Base-by-base conservation (phyloP, 495 filamentous ascomycete species). In the Penicillium simplicissimum region DNA sequence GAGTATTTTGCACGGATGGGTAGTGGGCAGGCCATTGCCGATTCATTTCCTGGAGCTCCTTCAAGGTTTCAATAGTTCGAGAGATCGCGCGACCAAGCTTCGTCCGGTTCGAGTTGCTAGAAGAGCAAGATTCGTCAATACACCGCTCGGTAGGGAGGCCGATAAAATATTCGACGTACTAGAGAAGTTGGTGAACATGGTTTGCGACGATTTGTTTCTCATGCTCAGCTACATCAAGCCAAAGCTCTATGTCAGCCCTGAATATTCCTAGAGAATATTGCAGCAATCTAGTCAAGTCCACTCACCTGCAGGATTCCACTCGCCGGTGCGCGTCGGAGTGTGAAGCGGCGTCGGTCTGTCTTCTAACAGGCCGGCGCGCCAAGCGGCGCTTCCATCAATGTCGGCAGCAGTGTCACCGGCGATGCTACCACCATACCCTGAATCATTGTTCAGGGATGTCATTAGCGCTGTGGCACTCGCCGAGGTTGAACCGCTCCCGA, bases 21-120 rank as follows among this genome's bases (percentile, higher is more conserved):
- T 98, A 98, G 67, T 93, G 90, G 37, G 93, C 93, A 6, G 95
- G 96, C 95, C 96, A 98, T 73, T 85, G 83, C 33, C 87, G 76
- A 65, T 98, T 98, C 83, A 88, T 93, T 66, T 90, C 86, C 74
- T 96, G 92, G 55, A 98, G 83, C 55, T 84, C 84, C 76, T 88
- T 86, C 61, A 92, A 69, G 0, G 90, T 88, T 43, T 98, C 93
- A 55, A 97, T 85, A 4, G 91, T 92, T 31, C 85, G 82, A 65
- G 86, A 90, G 69, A 98, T 96, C 38, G 91, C 88, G 43, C 93
- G 88, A 48, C 85, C 92, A 35, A 98, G 86, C 53, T 90, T 84
- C 13, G 85, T 91, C 37, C 92, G 87, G 71, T 98, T 96, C 61
- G 91, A 89, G 76, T 98, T 98, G 74, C 91, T 93, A 79, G 77